Percentiles rank a stretch among this genome's conserved stretches.
Evolutionary conservation across 1,284 basidiomycete genomes (phyloP).

Genomic region (Puccinia hordei): DNA sequence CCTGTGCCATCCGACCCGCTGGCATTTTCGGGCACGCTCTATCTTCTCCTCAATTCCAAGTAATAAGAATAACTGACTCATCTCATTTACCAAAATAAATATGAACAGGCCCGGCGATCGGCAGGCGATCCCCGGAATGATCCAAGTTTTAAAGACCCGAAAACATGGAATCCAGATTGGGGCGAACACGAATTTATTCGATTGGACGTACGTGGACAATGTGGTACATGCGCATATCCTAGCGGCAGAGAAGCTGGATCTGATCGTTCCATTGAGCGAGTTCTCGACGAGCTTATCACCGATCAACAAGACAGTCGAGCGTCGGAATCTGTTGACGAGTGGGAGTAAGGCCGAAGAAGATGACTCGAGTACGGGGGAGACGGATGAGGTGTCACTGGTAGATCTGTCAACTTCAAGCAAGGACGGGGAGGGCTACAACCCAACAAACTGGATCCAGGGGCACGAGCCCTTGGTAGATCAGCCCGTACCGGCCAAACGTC

Average conservation of each 20-base stretch:
- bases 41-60: neutral
- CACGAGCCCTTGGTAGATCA: slow-evolving; percentile 53
- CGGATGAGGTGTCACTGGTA: slow-evolving; percentile 20
- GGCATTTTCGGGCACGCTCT: slow-evolving; percentile 87
- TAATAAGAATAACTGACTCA: slow-evolving; percentile 19
- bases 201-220: slow-evolving; percentile 97
- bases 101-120: slow-evolving; percentile 80
- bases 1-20: slow-evolving; percentile 87
- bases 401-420: slow-evolving; percentile 30
- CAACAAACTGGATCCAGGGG: slow-evolving; percentile 27
- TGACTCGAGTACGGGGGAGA: slow-evolving; percentile 6
- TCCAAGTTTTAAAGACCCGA: slow-evolving; percentile 75
- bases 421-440: neutral
- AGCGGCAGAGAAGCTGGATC: slow-evolving; percentile 79
- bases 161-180: slow-evolving; percentile 94
- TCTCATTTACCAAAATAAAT: neutral
- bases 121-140: slow-evolving; percentile 79
- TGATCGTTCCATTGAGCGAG: slow-evolving; percentile 59
- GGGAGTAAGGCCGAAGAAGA: slow-evolving; percentile 51
- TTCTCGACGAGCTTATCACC: slow-evolving; percentile 68
- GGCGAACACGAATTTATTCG: slow-evolving; percentile 87
- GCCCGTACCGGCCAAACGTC: slow-evolving; percentile 64
- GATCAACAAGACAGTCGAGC: slow-evolving; percentile 60
- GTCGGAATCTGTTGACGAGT: slow-evolving; percentile 55
- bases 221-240: slow-evolving; percentile 92